Evolutionary conservation across 139 green algal species (phyloP), one percentile per base, ranked within the genome.

Genomic region (Tetradesmus obliquus): DNA sequence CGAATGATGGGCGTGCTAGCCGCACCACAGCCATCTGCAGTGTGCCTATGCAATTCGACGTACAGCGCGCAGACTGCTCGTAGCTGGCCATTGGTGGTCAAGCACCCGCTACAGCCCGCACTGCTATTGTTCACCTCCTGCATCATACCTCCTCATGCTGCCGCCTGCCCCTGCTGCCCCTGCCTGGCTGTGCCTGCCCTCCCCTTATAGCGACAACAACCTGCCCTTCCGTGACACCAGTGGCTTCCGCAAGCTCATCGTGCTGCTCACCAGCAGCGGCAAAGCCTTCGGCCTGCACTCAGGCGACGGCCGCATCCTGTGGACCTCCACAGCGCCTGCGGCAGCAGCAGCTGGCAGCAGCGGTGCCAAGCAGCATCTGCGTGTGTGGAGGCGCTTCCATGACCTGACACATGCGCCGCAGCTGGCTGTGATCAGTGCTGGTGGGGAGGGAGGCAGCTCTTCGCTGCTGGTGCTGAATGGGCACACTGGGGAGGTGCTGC

Each of bases 231-330:
- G 95, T 8, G 97, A 99, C 79, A 82, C 93, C 24, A 98, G 97
- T 80, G 97, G 97, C 72, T 98, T 98, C 90, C 93, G 97, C 69
- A 97, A 96, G 86, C 92, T 97, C 12, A 85, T 99, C 2, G 79
- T 98, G 60, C 84, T 94, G 45, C 92, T 97, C 53, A 96, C 95
- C 0, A 19, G 60, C 87, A 32, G 80, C 91, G 15, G 97, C 74
- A 96, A 96, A 92, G 82, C 98, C 24, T 86, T 96, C 12, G 96
- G 95, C 7, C 91, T 99, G 86, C 98, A 99, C 94, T 98, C 95
- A 17, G 97, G 98, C 12, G 97, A 99, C 90, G 98, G 98, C 3
- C 94, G 93, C 24, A 84, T 97, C 45, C 62, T 99, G 19, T 99
- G 98, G 98, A 88, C 92, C 22, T 45, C 71, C 3, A 82, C 92